A percentile compares a stretch with the other conserved stretches of the same genome.
Evolutionary conservation across 2,329 filamentous ascomycete species (phyloP).

Genomic region (Diaporthe citri): DNA sequence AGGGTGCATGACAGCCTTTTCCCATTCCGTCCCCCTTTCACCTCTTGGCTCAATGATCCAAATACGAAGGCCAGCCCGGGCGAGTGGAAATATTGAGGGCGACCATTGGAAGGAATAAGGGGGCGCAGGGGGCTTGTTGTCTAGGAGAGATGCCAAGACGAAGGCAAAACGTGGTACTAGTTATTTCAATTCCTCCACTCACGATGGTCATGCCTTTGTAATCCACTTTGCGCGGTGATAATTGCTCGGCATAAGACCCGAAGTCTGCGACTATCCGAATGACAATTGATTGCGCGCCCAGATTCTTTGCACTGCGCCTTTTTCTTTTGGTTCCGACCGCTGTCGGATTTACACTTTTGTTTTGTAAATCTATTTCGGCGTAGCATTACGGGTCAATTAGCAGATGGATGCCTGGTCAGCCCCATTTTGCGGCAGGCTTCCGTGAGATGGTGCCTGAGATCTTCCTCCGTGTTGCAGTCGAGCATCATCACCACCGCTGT

Average conservation of each 20-base stretch:
- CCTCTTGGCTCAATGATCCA: background rate
- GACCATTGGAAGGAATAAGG: conserved; percentile 18
- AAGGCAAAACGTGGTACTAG: conserved; percentile 21
- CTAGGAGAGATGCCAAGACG: background rate
- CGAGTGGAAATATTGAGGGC: conserved; percentile 6
- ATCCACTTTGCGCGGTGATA: background rate
- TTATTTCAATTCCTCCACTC: conserved; percentile 15
- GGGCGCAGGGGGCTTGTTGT: background rate
- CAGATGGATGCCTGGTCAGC: background rate
- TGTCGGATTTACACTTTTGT: background rate
- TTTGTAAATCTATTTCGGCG: background rate
- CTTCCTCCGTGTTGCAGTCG: background rate
- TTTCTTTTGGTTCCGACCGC: background rate
- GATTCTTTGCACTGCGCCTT: background rate
- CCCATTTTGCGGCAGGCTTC: background rate
- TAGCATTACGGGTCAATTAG: background rate
- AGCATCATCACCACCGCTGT: background rate
- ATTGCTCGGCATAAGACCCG: background rate
- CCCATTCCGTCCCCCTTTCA: background rate
- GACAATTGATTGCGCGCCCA: background rate
- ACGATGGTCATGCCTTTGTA: conserved; percentile 5
- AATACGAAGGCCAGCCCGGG: conserved; percentile 2
- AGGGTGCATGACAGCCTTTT: background rate
- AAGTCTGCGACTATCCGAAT: background rate
- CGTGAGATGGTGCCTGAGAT: conserved; percentile 28